A percentile compares a stretch with the other conserved stretches of the same genome.
Conservation (phyloP, 768 basidiomycete genomes). For the Pisolithus microcarpus region DNA sequence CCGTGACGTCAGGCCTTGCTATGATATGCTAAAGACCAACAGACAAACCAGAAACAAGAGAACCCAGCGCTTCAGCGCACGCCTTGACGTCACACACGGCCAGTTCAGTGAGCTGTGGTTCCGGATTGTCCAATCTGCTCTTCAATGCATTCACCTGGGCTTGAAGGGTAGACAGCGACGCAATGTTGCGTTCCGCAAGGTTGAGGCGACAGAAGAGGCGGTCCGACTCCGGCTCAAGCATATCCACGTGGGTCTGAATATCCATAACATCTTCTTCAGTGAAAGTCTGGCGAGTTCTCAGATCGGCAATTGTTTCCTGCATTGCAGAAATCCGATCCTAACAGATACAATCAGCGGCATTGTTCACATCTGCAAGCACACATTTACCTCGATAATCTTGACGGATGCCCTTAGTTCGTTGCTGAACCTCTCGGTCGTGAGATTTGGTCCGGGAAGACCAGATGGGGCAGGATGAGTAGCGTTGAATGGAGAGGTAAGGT, state of each 20-base stretch:
- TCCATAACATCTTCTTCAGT: conserved; percentile 27
- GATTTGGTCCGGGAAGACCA: conserved; percentile 8
- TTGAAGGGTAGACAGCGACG: conserved; percentile 22
- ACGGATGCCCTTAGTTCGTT: conserved; percentile 18
- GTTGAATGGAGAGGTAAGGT: conserved; percentile 8
- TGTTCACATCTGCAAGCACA: not conserved
- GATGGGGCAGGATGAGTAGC: conserved; percentile 9
- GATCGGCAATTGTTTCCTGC: conserved; percentile 13
- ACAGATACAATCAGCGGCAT: not conserved
- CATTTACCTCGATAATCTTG: conserved; percentile 15
- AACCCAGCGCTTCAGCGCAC: conserved; percentile 30
- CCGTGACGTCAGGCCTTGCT: not conserved
- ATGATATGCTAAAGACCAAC: not conserved
- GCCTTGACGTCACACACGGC: conserved; percentile 19
- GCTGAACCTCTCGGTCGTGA: conserved; percentile 14
- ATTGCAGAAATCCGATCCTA: conserved; percentile 20
- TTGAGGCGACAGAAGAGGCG: conserved; percentile 21
- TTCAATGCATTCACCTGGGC: conserved; percentile 18
- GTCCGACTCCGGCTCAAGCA: conserved; percentile 30
- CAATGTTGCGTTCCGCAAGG: conserved; percentile 25
- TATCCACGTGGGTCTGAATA: conserved; percentile 33
- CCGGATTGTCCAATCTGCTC: conserved; percentile 13
- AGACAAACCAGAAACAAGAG: conserved; percentile 37
- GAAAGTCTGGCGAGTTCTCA: conserved; percentile 18
- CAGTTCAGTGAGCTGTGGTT: conserved; percentile 5